Base-by-base conservation (phyloP, 2,329 filamentous ascomycete genomes). In the Ascochyta clinopodiicola region DNA sequence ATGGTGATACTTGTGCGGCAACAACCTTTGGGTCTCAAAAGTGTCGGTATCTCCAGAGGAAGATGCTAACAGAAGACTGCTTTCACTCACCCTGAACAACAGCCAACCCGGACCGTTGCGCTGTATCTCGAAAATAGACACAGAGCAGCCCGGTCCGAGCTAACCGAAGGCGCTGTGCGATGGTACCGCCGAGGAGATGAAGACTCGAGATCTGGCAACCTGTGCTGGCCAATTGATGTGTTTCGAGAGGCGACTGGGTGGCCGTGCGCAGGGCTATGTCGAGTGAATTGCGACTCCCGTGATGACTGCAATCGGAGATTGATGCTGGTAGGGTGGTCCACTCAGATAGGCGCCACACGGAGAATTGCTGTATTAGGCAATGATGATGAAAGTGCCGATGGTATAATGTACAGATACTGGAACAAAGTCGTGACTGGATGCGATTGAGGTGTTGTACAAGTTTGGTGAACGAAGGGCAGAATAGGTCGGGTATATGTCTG, bases 281-380 rank as follows among this genome's bases (percentile, higher is more conserved):
- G 51, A 66, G 70, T 74, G 72, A 74, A 73, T 64, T 56, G 64
- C 48, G 61, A 60, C 63, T 68, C 70, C 62, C 66, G 69, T 73
- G 71, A 75, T 62, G 57, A 58, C 42, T 43, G 53, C 51, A 63
- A 47, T 38, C 52, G 56, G 62, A 59, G 58, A 61, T 62, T 64
- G 63, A 59, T 50, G 51, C 54, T 48, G 60, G 46, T 44, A 44
- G 21, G 56, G 48, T 35, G 34, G 51, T 57, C 50, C 44, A 42
- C 48, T 52, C 43, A 43, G 60, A 51, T 40, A 45, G 37, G 61
- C 68, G 69, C 63, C 59, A 59, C 57, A 57, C 67, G 69, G 66
- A 68, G 62, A 69, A 65, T 68, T 69, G 62, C 62, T 69, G 55
- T 39, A 68, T 65, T 69, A 68, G 62, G 64, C 57, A 59, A 64